phyloP scores from a whole-genome alignment of 2,329 filamentous ascomycete genomes.

The Claviceps humidiphila region DNA sequence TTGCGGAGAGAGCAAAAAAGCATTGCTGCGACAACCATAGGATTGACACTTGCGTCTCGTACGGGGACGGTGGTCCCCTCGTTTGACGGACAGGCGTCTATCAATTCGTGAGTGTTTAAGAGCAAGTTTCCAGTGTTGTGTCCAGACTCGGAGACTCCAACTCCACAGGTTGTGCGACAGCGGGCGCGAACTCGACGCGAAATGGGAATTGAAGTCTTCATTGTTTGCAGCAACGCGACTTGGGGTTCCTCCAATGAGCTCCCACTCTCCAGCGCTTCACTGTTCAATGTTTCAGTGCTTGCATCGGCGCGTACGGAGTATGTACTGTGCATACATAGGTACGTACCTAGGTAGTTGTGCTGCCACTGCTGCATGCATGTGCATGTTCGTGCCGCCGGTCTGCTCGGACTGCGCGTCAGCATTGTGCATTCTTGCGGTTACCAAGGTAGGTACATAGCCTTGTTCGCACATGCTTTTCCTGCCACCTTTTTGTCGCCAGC shows the following conservation, averaged over 20 bases:
- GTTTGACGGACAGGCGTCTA: too few relatives aligned
- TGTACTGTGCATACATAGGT: not conserved
- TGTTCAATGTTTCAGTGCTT: too few relatives aligned
- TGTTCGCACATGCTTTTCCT: not conserved
- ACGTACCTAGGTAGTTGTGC: not conserved
- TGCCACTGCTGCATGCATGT: slow-evolving; percentile 1
- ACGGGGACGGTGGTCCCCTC: too few relatives aligned
- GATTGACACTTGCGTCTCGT: too few relatives aligned
- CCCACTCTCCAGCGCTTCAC: too few relatives aligned
- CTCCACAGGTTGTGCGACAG: not conserved
- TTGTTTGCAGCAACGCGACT: not conserved
- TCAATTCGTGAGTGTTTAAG: too few relatives aligned
- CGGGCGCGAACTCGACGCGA: not conserved
- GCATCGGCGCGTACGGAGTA: too few relatives aligned
- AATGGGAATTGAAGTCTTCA: not conserved
- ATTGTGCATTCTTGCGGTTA: not conserved
- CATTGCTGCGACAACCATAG: too few relatives aligned
- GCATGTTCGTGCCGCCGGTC: not conserved
- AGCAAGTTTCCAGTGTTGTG: too few relatives aligned
- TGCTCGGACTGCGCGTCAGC: not conserved
- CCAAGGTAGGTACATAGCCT: not conserved
- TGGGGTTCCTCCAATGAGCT: not conserved
- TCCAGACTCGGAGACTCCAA: too few relatives aligned
- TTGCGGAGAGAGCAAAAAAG: too few relatives aligned
- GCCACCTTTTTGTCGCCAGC: too few relatives aligned